phyloP scores from a whole-genome alignment of 257 asterid genomes.

The Salvia splendens region DNA sequence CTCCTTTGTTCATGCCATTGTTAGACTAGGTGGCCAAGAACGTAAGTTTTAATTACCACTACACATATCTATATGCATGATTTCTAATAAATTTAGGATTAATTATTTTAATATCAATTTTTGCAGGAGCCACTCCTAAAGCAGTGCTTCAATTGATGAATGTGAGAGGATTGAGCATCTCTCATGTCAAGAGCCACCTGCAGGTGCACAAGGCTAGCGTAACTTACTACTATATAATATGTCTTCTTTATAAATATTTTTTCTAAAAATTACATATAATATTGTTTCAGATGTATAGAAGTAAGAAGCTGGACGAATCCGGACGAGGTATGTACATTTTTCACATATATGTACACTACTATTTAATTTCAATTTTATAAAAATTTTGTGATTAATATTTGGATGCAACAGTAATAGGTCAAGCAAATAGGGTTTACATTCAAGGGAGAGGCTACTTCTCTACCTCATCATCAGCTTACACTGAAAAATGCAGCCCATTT shows the following conservation, averaged over 20 bases:
- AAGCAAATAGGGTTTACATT: conserved; percentile 45
- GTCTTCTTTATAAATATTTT: not conserved
- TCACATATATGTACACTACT: too few relatives aligned
- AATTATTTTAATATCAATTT: too few relatives aligned
- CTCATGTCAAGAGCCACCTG: conserved; percentile 94
- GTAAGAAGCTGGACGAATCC: conserved; percentile 84
- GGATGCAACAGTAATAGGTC: conserved; percentile 63
- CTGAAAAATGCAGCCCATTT: conserved; percentile 46
- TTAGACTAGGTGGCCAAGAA: conserved; percentile 92
- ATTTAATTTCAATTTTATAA: too few relatives aligned
- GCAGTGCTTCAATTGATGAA: conserved; percentile 91
- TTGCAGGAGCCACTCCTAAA: conserved; percentile 92
- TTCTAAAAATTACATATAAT: not conserved
- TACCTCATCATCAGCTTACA: conserved; percentile 31
- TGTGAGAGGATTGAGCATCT: conserved; percentile 80
- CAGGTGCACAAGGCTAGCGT: conserved; percentile 53
- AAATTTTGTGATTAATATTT: not conserved
- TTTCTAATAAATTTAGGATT: too few relatives aligned
- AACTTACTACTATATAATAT: not conserved
- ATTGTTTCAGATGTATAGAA: conserved; percentile 73
- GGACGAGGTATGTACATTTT: conserved; percentile 61
- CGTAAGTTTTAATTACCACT: conserved; percentile 46
- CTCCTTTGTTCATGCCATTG: conserved; percentile 84
- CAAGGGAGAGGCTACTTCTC: conserved; percentile 50
- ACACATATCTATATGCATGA: too few relatives aligned